Percentiles rank a stretch among this genome's conserved stretches.
phyloP scores from a whole-genome alignment of 2,329 filamentous ascomycete species.

The Talaromyces marneffei region DNA sequence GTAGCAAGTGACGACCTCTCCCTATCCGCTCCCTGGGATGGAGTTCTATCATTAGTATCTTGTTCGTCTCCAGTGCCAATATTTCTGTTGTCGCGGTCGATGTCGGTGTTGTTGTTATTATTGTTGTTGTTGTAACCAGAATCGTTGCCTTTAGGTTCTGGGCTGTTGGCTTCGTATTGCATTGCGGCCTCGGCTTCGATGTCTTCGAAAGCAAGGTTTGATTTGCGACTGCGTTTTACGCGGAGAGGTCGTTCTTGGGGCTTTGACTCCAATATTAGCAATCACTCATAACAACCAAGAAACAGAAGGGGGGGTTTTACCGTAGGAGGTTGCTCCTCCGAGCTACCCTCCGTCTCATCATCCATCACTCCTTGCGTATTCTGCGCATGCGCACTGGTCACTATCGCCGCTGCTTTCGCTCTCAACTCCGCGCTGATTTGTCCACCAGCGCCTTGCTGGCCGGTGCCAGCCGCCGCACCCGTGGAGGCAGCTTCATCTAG shows the following conservation, averaged over 20 bases:
- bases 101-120: not conserved
- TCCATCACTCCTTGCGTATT: slow-evolving; percentile 25
- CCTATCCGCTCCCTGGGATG: slow-evolving; percentile 17
- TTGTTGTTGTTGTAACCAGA: not conserved
- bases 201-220: slow-evolving; percentile 24
- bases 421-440: slow-evolving; percentile 13
- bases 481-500: slow-evolving; percentile 29
- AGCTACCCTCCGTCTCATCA: slow-evolving; percentile 41
- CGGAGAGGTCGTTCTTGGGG: slow-evolving; percentile 44
- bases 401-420: slow-evolving; percentile 10
- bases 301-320: slow-evolving; percentile 23
- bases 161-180: slow-evolving; percentile 12
- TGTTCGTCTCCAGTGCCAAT: not conserved
- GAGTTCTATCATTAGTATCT: slow-evolving; percentile 18
- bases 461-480: slow-evolving; percentile 6
- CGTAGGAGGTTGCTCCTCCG: slow-evolving; percentile 40
- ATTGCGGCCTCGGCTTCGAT: slow-evolving; percentile 17
- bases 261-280: slow-evolving; percentile 22
- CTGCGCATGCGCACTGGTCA: slow-evolving; percentile 4
- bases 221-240: slow-evolving; percentile 38
- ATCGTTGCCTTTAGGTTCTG: not conserved
- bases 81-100: not conserved
- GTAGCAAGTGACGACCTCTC: slow-evolving; percentile 26
- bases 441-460: slow-evolving; percentile 1
- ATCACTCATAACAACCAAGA: not conserved